These are phyloP conservation scores for Fonsecaea nubica DNA, from an alignment of 2,329 filamentous ascomycete genomes.

Conservation along the genomic window DNA sequence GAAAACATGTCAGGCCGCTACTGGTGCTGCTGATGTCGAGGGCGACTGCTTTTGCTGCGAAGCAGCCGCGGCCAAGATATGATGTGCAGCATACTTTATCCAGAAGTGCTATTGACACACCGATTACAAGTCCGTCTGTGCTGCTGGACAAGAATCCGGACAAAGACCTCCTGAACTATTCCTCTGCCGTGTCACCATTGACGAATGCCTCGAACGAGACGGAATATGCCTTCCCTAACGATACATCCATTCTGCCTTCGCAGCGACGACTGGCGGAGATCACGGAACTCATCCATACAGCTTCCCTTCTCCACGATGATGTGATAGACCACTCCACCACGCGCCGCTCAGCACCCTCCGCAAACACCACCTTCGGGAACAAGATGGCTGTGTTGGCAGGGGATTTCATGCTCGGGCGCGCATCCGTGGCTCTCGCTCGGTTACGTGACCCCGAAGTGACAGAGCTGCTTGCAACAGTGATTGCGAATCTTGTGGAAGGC, in stretches of 20 bases:
- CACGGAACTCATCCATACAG: conserved; percentile 95
- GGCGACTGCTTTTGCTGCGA: conserved; percentile 83
- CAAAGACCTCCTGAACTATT: conserved; percentile 35
- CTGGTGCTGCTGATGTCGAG: conserved; percentile 96
- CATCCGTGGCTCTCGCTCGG: conserved; percentile 89
- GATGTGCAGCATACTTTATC: conserved; percentile 41
- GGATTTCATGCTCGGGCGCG: conserved; percentile 92
- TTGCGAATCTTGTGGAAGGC: conserved; percentile 95
- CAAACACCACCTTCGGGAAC: conserved; percentile 95
- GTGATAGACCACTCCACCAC: conserved; percentile 93
- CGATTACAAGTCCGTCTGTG: conserved; percentile 66
- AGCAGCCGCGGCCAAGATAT: conserved; percentile 57
- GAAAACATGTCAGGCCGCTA: conserved; percentile 93
- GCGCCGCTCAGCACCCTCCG: conserved; percentile 81
- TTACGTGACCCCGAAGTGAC: conserved; percentile 92
- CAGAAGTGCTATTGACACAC: conserved; percentile 59
- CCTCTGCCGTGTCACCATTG: conserved; percentile 57
- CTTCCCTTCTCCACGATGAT: conserved; percentile 95
- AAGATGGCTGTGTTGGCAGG: conserved; percentile 98
- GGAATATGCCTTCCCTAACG: conserved; percentile 51
- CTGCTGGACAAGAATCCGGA: conserved; percentile 85
- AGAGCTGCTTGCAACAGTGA: conserved; percentile 92
- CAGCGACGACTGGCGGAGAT: conserved; percentile 94
- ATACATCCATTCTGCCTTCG: conserved; percentile 78
- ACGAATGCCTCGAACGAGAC: conserved; percentile 55